These are phyloP conservation scores for Echites panduratus DNA, from an alignment of 257 asterid genomes.

Conservation along the genomic window DNA sequence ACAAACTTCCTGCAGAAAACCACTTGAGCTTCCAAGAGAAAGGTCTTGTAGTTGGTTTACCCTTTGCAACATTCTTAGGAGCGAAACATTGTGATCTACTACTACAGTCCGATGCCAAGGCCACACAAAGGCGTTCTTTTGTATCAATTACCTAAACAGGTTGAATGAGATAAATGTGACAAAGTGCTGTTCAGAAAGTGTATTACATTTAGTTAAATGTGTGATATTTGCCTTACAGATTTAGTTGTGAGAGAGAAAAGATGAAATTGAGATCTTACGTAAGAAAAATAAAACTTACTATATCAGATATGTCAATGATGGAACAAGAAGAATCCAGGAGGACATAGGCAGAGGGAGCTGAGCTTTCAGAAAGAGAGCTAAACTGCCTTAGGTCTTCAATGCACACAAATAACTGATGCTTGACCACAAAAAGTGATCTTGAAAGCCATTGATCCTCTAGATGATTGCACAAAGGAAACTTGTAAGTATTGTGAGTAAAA, in stretches of 20 bases:
- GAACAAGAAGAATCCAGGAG: slow-evolving; percentile 34
- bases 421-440: slow-evolving; percentile 43
- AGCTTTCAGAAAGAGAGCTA: slow-evolving; percentile 23
- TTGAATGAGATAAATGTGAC: not conserved
- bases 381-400: slow-evolving; percentile 41
- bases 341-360: slow-evolving; percentile 28
- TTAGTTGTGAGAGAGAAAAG: not conserved
- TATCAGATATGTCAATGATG: slow-evolving; percentile 31
- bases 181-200: not conserved
- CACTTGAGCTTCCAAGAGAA: slow-evolving; percentile 41
- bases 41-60: slow-evolving; percentile 14
- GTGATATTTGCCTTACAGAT: not conserved
- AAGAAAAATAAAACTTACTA: slow-evolving; percentile 27
- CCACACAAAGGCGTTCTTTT: slow-evolving; percentile 19
- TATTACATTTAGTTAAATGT: not conserved
- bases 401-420: slow-evolving; percentile 36
- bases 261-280: not conserved
- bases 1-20: slow-evolving; percentile 32
- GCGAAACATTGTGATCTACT: slow-evolving; percentile 16
- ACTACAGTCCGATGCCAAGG: slow-evolving; percentile 25
- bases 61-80: slow-evolving; percentile 12
- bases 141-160: slow-evolving; percentile 41
- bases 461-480: not conserved
- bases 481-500: not conserved
- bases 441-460: slow-evolving; percentile 38